Evolutionary conservation across 441 rosid genomes (phyloP), one percentile per base, ranked within the genome.

Genomic region (Gossypium davidsonii): DNA sequence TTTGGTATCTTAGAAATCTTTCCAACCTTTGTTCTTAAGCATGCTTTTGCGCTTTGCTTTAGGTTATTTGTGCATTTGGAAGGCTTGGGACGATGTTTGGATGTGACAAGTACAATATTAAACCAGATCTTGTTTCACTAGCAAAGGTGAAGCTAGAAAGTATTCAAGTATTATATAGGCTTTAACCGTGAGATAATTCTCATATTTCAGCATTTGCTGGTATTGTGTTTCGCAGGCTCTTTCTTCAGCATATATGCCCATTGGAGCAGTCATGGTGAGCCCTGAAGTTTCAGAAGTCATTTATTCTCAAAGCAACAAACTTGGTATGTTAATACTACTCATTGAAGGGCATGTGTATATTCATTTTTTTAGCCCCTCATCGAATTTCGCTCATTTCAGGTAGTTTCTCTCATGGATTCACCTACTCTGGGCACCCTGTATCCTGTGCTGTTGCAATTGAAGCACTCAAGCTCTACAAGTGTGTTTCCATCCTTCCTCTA

Each of bases 21-120:
- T 42, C 53, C 12, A 34, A 26, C 12, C 9, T 60, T 61, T n/a
- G 64, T 60, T 7, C 59, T 70, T 52, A 20, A 51, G 12, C 8
- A 25, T 71, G 51, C 9, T 72, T 71, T 51, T 75, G 23, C 66
- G 73, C 70, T 73, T 6, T 70, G 69, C 67, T 57, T 76, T 72
- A 95, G 99, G 99, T 95, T 39, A 91, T 95, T n/a, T 91, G 98
- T 85, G 99, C 97, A 66, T 95, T 95, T 86, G 99, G 99, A 80
- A 87, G 99, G 81, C 95, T 95, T 37, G 99, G 99, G 15, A 87
- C 97, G n/a, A 93, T 91, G 98, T 95, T 74, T 82, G 99, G 99
- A 2, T 83, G 91, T 78, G 98, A 93, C 82, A 91, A 90, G 79
- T 95, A 87, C 88, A 84, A 86, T 83, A 88, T 90, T 34, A 87